Evolutionary conservation across 495 filamentous ascomycete species (phyloP).

Genomic region (Endocarpon pusillum): DNA sequence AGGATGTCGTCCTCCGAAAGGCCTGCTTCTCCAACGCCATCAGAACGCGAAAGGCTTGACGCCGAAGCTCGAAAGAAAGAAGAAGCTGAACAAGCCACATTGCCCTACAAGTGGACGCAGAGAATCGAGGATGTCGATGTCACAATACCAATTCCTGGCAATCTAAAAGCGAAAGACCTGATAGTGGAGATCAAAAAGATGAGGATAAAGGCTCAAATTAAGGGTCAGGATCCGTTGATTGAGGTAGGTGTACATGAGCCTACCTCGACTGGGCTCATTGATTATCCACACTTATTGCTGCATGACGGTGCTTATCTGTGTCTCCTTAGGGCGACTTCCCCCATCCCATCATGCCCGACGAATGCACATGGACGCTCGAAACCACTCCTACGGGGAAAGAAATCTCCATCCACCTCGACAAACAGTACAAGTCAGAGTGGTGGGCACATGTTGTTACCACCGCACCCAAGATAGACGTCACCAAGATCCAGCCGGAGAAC

Average conservation of each 20-base stretch:
- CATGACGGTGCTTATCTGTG: background rate
- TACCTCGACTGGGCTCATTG: background rate
- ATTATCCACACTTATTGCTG: background rate
- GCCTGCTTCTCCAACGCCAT: slow-evolving; percentile 29
- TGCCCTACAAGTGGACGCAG: slow-evolving; percentile 96
- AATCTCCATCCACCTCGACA: slow-evolving; percentile 83
- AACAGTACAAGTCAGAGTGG: slow-evolving; percentile 95
- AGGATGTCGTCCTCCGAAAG: background rate
- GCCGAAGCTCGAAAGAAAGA: slow-evolving; percentile 61
- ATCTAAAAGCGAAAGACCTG: slow-evolving; percentile 70
- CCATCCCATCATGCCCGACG: slow-evolving; percentile 61
- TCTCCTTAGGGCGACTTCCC: slow-evolving; percentile 59
- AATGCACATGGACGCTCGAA: slow-evolving; percentile 85
- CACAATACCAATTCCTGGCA: slow-evolving; percentile 54
- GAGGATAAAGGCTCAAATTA: slow-evolving; percentile 64
- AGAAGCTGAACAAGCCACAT: slow-evolving; percentile 68
- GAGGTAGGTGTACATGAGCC: slow-evolving; percentile 36
- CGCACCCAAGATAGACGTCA: slow-evolving; percentile 74
- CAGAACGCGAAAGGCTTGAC: slow-evolving; percentile 34
- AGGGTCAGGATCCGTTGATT: slow-evolving; percentile 74
- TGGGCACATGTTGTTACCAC: slow-evolving; percentile 79
- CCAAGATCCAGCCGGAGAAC: slow-evolving; percentile 87
- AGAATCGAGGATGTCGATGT: slow-evolving; percentile 87
- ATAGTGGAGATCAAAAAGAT: slow-evolving; percentile 68
- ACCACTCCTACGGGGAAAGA: slow-evolving; percentile 45